Base-by-base conservation (phyloP, 495 filamentous ascomycete genomes). In the Neurospora terricola region DNA sequence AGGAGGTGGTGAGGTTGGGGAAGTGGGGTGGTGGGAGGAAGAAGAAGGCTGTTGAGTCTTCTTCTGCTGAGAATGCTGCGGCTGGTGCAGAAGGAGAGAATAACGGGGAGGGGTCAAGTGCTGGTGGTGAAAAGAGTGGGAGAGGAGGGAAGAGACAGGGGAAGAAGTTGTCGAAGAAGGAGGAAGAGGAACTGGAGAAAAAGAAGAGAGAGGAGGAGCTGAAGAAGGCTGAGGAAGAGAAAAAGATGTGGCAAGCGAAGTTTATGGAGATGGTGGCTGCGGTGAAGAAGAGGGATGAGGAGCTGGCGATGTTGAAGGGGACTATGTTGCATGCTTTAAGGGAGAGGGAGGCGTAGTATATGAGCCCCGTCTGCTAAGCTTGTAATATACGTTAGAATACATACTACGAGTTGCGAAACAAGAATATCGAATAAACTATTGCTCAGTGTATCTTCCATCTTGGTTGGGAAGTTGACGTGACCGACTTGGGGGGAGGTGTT, bases 1-100 rank as follows among this genome's bases (percentile, higher is more conserved):
- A 82, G 73, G 85, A 87, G 78, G 84, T 80, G 38, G 83, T 88
- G 38, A 73, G 81, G 79, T 82, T 45, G 72, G 74, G 74, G 2
- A 78, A 76, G 69, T 83, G 80, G 54, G 14, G 21, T 59, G 48
- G 21, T 59, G 48, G 48, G 27, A 23, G 54, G 77, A 81, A 80
- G 76, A 81, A 73, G 37, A 74, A 72, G 42, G 3, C 42, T 45
- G 42, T 4, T 11, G 71, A 71, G 62, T 42, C 71, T 10, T 18
- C 54, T 69, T 10, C 69, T 40, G n/a, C n/a, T n/a, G 10, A 36
- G 72, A 36, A 16, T n/a, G 54, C 23, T 30, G 12, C 54, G 12
- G 14, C 14, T 1, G 27, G 23, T 62, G 54, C 45, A 21, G 45
- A 62, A 16, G 54, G 54, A 9, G 27, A 62, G 23, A 30, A 16